A percentile compares a stretch with the other conserved stretches of the same genome.
Evolutionary conservation across 2,329 filamentous ascomycete species (phyloP).

Genomic region (Monosporascus sp.): DNA sequence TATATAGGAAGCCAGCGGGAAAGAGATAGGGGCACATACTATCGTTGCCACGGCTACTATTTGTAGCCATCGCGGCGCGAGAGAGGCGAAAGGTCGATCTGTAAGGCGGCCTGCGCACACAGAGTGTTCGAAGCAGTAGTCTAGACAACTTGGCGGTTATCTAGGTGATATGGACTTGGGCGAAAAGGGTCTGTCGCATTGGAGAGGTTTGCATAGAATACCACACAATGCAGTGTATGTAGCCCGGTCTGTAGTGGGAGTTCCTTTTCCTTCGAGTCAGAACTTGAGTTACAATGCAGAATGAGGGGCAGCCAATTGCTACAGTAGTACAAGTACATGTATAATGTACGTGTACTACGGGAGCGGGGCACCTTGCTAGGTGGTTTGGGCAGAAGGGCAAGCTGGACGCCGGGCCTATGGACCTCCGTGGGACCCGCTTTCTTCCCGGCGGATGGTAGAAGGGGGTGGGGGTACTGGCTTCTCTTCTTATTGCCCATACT

Average conservation of each 20-base stretch:
- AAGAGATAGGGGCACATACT: conserved; percentile 25
- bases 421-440: too few species aligned
- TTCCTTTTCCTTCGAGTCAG: not conserved
- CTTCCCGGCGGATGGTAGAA: too few species aligned
- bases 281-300: not conserved
- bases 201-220: conserved; percentile 1
- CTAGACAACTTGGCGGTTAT: conserved; percentile 39
- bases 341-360: too few species aligned
- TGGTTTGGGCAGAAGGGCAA: too few species aligned
- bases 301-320: not conserved
- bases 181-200: conserved; percentile 8
- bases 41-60: conserved; percentile 45
- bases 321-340: too few species aligned
- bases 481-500: too few species aligned
- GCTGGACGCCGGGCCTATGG: too few species aligned
- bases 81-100: conserved; percentile 35
- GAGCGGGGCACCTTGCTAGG: too few species aligned
- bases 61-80: conserved; percentile 53
- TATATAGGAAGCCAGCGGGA: too few species aligned
- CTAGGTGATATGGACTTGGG: conserved; percentile 5
- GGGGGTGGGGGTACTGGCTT: too few species aligned
- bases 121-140: conserved; percentile 49
- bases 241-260: not conserved
- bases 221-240: too few species aligned
- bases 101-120: conserved; percentile 50